Conservation (phyloP, 225 moss, liverwort and hornwort species). For the Asterella californica region DNA sequence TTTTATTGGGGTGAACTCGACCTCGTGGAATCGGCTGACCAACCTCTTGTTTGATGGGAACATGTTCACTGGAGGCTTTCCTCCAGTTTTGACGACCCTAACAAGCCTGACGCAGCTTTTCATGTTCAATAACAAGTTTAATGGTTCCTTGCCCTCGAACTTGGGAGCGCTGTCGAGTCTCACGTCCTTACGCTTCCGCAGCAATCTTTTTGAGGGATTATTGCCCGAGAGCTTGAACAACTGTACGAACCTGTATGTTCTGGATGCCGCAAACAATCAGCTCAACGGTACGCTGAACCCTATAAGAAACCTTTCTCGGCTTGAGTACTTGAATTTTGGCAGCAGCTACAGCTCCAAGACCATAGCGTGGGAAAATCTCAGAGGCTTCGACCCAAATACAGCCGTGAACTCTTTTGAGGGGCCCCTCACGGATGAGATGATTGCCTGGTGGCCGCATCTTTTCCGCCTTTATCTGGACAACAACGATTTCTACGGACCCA, state of each 20-base stretch:
- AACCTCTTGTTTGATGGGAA: conserved; percentile 37
- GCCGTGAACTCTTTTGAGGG: background rate
- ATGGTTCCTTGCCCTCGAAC: conserved; percentile 15
- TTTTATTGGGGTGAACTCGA: background rate
- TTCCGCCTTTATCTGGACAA: background rate
- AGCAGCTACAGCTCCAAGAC: background rate
- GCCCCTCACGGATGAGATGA: background rate
- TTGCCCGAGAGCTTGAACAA: conserved; percentile 6
- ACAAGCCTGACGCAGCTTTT: background rate
- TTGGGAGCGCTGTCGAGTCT: conserved; percentile 22
- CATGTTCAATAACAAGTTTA: conserved; percentile 11
- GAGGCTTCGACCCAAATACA: background rate
- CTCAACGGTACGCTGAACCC: background rate
- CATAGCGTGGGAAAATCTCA: background rate
- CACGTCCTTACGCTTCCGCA: background rate
- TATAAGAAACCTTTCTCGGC: background rate
- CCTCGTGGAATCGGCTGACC: conserved; percentile 31
- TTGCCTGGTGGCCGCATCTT: background rate
- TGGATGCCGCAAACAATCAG: conserved; percentile 2
- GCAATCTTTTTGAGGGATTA: conserved; percentile 10
- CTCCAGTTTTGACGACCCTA: conserved; percentile 12
- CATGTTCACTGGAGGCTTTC: conserved; percentile 38
- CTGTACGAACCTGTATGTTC: background rate
- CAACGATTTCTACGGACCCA: background rate
- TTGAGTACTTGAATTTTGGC: background rate